Base-by-base conservation (phyloP, 306 rosid species). In the Glycine tomentella region DNA sequence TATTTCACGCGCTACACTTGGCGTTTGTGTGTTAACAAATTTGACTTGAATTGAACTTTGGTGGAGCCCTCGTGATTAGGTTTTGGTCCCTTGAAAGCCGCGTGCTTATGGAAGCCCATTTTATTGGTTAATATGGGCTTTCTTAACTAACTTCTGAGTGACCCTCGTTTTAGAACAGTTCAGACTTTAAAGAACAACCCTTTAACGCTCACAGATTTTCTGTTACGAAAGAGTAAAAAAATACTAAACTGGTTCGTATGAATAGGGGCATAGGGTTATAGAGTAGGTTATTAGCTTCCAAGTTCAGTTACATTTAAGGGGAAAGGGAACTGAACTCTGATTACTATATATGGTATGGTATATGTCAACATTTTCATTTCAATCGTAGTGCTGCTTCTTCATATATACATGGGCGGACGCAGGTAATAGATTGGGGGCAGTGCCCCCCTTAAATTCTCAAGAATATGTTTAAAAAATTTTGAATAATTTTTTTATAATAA, bases 271-370 rank as follows among this genome's bases (percentile, higher is more conserved):
- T 20, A 80, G 74, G 49, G 38, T 74, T n/a, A 69, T 81, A 74
- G 82, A 8, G 17, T 73, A 52, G 80, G 84, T 74, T 55, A 20
- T 20, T 55, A 72, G 78, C 69, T 75, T 82, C 82, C 82, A 71
- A 49, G 65, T 68, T 36, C 50, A 81, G 95, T 84, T 91, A 90
- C 85, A 76, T 38, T 45, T 36, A 15, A 78, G 50, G 79, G 79
- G 89, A 62, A 62, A 62, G 44, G 44, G 88, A 80, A 73, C 70
- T 67, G 31, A 52, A 69, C 44, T 77, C 49, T 78, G 45, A 69
- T 86, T 89, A 68, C 91, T 80, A 74, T 66, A 81, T 83, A 52
- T 52, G 57, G 7, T 14, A 81, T 76, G 67, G 83, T 34, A 82
- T 65, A 84, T 63, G 42, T 58, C 44, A 36, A 64, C 86, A 75